phyloP scores from a whole-genome alignment of 2,329 filamentous ascomycete species.

The Helicocarpus griseus region DNA sequence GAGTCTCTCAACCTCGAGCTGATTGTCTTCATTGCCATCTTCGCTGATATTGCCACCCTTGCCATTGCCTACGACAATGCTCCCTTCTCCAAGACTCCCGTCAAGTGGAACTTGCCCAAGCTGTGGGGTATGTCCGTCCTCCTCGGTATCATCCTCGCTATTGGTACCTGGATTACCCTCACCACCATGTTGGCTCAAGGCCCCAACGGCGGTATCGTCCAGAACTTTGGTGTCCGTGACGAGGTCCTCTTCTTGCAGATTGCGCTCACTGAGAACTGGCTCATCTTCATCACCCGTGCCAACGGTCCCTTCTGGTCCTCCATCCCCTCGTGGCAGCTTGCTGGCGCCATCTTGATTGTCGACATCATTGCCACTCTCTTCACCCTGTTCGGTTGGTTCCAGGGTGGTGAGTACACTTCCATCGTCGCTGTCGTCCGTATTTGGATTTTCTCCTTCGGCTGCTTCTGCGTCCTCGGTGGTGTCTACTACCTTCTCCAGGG shows the following conservation, averaged over 20 bases:
- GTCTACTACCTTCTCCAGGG: conserved; percentile 75
- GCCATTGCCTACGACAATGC: conserved; percentile 92
- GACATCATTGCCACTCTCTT: conserved; percentile 80
- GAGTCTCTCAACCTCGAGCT: conserved; percentile 73
- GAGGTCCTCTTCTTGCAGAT: conserved; percentile 82
- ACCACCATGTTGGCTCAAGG: conserved; percentile 67
- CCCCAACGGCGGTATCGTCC: conserved; percentile 70
- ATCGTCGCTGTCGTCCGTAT: conserved; percentile 80
- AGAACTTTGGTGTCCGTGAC: conserved; percentile 77
- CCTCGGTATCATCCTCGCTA: conserved; percentile 68
- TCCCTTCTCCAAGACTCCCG: conserved; percentile 72
- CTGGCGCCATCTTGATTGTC: conserved; percentile 67
- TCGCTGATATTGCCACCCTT: conserved; percentile 83
- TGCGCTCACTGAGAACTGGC: conserved; percentile 86
- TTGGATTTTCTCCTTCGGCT: conserved; percentile 84
- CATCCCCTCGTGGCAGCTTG: conserved; percentile 75
- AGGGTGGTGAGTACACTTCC: conserved; percentile 56
- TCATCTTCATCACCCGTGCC: conserved; percentile 92
- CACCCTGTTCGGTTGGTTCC: conserved; percentile 77
- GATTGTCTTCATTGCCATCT: conserved; percentile 90
- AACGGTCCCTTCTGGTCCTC: conserved; percentile 90
- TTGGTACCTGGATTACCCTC: conserved; percentile 81
- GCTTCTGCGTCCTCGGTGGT: conserved; percentile 75
- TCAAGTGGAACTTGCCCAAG: conserved; percentile 93
- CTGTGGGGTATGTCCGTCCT: conserved; percentile 88